Evolutionary conservation across 1,139 yeast species (phyloP).

Genomic region (Saccharomyces hybrid): DNA sequence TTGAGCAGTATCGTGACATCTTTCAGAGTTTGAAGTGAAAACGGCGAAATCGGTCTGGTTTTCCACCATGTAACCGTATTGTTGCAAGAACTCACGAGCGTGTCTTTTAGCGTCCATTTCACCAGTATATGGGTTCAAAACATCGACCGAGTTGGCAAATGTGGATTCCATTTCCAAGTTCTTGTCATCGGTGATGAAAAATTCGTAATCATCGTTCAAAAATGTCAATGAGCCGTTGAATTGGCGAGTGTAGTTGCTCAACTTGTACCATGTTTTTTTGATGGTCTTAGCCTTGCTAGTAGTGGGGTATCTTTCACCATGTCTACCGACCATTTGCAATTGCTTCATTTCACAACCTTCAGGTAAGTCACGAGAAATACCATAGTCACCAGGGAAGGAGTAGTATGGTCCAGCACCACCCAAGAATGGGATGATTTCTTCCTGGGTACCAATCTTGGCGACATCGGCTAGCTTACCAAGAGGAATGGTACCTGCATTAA

Average conservation of each 20-base stretch:
- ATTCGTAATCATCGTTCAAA: constrained; percentile 33
- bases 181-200: constrained; percentile 23
- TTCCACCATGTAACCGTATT: constrained; percentile 14
- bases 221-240: constrained; percentile 35
- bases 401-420: constrained; percentile 22
- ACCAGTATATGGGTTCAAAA: constrained; percentile 18
- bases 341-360: constrained; percentile 51
- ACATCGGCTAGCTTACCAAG: constrained; percentile 3
- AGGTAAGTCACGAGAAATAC: constrained; percentile 15
- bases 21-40: constrained; percentile 19
- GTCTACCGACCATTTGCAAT: constrained; percentile 56
- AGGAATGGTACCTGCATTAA: not conserved
- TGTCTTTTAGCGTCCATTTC: constrained; percentile 19
- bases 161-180: constrained; percentile 25
- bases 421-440: constrained; percentile 13
- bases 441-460: constrained; percentile 15
- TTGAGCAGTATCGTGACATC: constrained; percentile 22
- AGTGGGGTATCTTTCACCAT: constrained; percentile 66
- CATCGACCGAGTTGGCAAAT: constrained; percentile 11
- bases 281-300: constrained; percentile 28
- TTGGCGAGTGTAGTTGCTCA: constrained; percentile 22
- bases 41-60: constrained; percentile 12
- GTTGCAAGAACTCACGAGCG: constrained; percentile 15
- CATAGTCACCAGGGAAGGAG: constrained; percentile 14
- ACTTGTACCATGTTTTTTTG: constrained; percentile 17